Evolutionary conservation across 768 basidiomycete species (phyloP), one percentile per base, ranked within the genome.

Genomic region (Russula foetens): DNA sequence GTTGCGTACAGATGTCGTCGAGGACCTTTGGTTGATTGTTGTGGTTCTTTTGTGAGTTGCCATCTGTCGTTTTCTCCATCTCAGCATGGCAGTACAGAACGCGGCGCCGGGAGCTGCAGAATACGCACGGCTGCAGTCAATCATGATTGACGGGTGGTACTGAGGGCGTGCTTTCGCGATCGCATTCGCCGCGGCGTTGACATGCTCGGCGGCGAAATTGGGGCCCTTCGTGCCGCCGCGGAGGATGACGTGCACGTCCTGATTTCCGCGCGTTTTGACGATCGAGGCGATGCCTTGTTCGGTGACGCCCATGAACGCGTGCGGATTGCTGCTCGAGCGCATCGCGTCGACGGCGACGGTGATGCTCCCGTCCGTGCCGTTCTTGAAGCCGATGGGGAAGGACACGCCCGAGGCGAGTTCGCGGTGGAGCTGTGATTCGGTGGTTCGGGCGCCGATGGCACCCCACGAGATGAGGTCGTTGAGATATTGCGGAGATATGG

Each of bases 301-400:
- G 9, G 88, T 90, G 43, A 90, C 88, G 67, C 88, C 95, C 88
- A 98, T 92, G 80, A 98, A 98, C 35, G 92, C 90, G 73, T 98
- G 96, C 4, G 94, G 91, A 71, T 93, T 88, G 3, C 86, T 88
- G 14, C 92, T 84, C 0, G 92, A 86, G 62, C 86, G 83, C 95
- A 98, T 98, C 17, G 96, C 97, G 72, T 99, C 97, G 58, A 98
- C 89, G 3, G 96, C 96, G 38, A 98, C 92, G 0, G 82, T 75
- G 51, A 98, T 67, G 45, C 84, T 85, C 56, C 97, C 97, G 72
- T 98, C 96, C 3, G 97, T 99, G 56, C 97, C 96, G 71, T 99
- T 99, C 75, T 99, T 99, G 85, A 99, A 99, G 9, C 93, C 92
- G 65, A 98, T 92, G 23, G 97, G 95, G 86, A 97, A 98, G 53